A percentile compares a stretch with the other conserved stretches of the same genome.
phyloP scores from a whole-genome alignment of 257 asterid genomes.

The Perilla frutescens region DNA sequence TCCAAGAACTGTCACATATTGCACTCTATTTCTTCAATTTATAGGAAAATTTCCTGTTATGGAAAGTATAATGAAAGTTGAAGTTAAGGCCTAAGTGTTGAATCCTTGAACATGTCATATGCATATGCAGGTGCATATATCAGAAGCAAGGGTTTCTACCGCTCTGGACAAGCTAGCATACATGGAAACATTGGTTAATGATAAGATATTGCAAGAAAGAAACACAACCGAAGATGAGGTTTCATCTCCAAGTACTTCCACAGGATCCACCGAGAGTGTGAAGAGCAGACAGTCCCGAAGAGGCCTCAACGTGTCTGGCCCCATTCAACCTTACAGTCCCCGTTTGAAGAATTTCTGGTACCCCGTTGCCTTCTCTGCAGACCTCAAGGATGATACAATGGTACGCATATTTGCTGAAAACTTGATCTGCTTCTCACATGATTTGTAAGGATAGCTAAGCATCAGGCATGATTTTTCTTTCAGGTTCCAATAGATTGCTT shows the following conservation, averaged over 20 bases:
- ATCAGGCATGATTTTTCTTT: neutral
- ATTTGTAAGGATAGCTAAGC: neutral
- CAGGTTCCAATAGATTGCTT: slow-evolving; percentile 94
- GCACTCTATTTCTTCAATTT: too few relatives aligned
- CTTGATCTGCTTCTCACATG: neutral
- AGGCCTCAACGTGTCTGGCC: slow-evolving; percentile 84
- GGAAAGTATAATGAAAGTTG: too few relatives aligned
- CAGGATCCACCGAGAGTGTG: slow-evolving; percentile 37
- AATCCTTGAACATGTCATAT: slow-evolving; percentile 9
- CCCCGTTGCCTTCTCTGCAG: slow-evolving; percentile 89
- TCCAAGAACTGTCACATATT: neutral
- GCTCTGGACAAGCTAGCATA: slow-evolving; percentile 92
- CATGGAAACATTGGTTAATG: slow-evolving; percentile 86
- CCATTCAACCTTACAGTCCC: slow-evolving; percentile 71
- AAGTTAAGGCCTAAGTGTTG: too few relatives aligned
- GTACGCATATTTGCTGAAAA: slow-evolving; percentile 43
- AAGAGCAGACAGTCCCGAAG: slow-evolving; percentile 49
- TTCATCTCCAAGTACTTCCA: slow-evolving; percentile 59
- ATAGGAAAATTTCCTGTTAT: too few relatives aligned
- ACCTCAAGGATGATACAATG: slow-evolving; percentile 88
- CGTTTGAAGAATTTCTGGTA: slow-evolving; percentile 89
- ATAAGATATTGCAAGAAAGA: slow-evolving; percentile 71
- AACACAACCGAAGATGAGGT: slow-evolving; percentile 47
- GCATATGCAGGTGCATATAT: slow-evolving; percentile 71
- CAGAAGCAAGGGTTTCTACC: slow-evolving; percentile 88